Evolutionary conservation across 108 stramenopile species (phyloP).

Genomic region (Skeletonema costatum): DNA sequence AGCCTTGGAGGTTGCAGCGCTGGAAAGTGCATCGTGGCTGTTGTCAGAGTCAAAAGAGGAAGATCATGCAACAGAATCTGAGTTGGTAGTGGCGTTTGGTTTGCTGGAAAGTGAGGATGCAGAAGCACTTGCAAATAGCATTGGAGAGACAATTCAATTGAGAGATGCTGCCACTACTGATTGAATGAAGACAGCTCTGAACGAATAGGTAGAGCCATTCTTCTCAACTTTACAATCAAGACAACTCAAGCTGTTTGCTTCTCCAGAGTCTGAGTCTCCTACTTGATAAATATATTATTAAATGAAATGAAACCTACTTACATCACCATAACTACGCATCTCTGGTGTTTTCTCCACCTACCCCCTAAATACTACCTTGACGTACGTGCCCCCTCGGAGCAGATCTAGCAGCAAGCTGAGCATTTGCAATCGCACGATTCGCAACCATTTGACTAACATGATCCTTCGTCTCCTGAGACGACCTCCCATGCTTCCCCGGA

Average conservation of each 20-base stretch:
- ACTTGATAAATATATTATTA: background rate
- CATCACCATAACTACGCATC: background rate
- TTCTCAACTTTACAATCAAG: too few relatives aligned
- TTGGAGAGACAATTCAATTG: background rate
- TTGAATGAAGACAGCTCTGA: too few relatives aligned
- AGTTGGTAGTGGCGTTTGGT: conserved; percentile 30
- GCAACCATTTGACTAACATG: conserved; percentile 54
- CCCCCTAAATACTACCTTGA: conserved; percentile 41
- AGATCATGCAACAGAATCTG: background rate
- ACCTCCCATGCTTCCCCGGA: conserved; percentile 45
- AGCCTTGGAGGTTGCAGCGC: conserved; percentile 58
- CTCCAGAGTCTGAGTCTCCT: too few relatives aligned
- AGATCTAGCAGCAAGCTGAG: conserved; percentile 36
- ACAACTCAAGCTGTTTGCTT: background rate
- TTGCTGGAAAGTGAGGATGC: conserved; percentile 24
- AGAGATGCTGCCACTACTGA: background rate
- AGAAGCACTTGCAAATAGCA: conserved; percentile 13
- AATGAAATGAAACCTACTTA: background rate
- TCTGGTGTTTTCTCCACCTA: background rate
- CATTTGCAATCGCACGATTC: conserved; percentile 49
- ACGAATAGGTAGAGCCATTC: too few relatives aligned
- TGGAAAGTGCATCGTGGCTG: conserved; percentile 26
- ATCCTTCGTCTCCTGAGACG: conserved; percentile 43
- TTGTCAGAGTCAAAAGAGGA: background rate
- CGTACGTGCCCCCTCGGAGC: conserved; percentile 40